Base-by-base conservation (phyloP, 1,139 yeast genomes). In the Blastobotrys persicus region DNA sequence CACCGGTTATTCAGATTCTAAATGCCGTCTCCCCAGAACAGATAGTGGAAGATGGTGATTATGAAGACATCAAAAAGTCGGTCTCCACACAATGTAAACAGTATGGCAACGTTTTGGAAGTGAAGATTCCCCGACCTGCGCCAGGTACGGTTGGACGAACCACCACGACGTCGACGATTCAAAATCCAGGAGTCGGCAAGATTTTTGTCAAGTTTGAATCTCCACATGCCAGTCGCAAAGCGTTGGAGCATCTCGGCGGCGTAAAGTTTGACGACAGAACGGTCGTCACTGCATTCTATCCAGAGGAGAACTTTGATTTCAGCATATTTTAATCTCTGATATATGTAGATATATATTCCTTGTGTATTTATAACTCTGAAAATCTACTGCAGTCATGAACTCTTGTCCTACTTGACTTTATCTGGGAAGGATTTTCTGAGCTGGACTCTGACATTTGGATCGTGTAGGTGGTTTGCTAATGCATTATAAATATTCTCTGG, bases 401-500 rank as follows among this genome's bases (percentile, higher is more conserved):
- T n/a, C n/a, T n/a, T n/a, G n/a, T 32, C 35, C 13, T 12, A 32
- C 13, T 32, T 32, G n/a, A 32, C 35, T 16, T 32, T 32, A 16
- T 32, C 35, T 5, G 35, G 35, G n/a, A 34, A 34, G 7, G 14
- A 11, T 4, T 4, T 16, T 34, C 17, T 34, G 14, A 34, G 17
- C 38, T 23, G 17, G 14, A 16, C 38, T 16, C 18, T 34, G n/a
- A 61, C 63, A 1, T 51, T 6, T 26, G 59, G 59, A 31, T 88
- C 95, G 55, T 76, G 80, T 1, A 88, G 79, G 66, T 89, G 97
- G 46, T 89, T 73, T 2, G 79, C 80, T 40, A 89, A 73, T 55
- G 87, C 66, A 49, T 80, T 85, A 63, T 85, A 88, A 40, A 89
- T 70, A 2, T 74, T 68, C 42, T 78, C 78, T 0, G 96, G 95